Base-by-base conservation (phyloP, 164 flowering plant genomes). In the grape (Vitis vinifera) region DNA sequence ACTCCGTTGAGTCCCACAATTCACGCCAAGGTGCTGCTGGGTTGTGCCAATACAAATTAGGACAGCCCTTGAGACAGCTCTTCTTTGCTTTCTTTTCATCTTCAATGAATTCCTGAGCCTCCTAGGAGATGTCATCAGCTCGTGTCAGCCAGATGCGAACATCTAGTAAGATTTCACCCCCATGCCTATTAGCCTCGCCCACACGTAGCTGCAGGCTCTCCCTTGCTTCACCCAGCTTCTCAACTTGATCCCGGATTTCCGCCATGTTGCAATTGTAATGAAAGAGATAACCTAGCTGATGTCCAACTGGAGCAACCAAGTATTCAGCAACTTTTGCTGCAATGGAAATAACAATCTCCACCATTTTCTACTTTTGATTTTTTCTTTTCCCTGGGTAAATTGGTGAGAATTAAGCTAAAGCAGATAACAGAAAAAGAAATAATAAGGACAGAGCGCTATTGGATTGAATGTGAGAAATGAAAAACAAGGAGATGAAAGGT, bases 101-200 rank as follows among this genome's bases (percentile, higher is more conserved):
- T 8, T 52, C 49, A 1, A 51, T 2, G 1, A 77, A 8, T 14
- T 60, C 27, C 1, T 17, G 10, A 5, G 47, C 44, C 8, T 52
- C 73, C 2, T 11, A 56, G 23, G 9, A 10, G 9, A 47, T 17
- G 13, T n/a, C 12, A 12, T 57, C 7, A 29, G 31, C 74, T 0
- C 12, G 30, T n/a, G 1, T 2, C 57, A 73, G 56, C 77, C 80
- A 77, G 5, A 48, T 15, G n/a, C 48, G 4, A 14, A 77, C 74
- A n/a, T 67, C 53, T 11, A 15, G 9, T 8, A 63, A 31, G 44
- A 64, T 48, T 47, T 16, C 75, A 6, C 58, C 23, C 65, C 65
- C 75, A 23, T 63, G 67, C 59, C 62, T 51, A 27, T 48, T 27
- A 5, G 74, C 71, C 6, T 10, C 63, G 0, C 14, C 37, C 10